These are phyloP conservation scores for Diaporthe nobilis DNA, from an alignment of 2,329 filamentous ascomycete species.

Conservation along the genomic window DNA sequence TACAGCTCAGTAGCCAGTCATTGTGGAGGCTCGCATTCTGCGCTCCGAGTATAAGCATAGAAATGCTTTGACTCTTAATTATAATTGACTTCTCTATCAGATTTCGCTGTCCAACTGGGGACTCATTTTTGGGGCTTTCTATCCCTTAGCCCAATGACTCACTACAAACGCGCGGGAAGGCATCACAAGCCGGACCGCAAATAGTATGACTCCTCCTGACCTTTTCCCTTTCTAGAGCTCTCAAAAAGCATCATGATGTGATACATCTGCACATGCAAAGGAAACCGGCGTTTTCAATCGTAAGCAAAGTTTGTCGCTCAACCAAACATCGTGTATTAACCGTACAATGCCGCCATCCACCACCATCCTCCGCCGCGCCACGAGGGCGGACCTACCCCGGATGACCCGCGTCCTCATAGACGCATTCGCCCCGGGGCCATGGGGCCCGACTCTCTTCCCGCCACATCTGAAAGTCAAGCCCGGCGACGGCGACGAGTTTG, in stretches of 20 bases:
- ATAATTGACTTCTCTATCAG: neutral
- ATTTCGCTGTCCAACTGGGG: neutral
- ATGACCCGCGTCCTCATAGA: constrained; percentile 26
- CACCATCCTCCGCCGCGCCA: constrained; percentile 28
- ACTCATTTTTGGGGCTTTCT: neutral
- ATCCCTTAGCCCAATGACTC: neutral
- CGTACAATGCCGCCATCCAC: neutral
- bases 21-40: neutral
- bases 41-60: neutral
- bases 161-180: neutral
- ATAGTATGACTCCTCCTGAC: neutral
- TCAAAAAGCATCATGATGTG: neutral
- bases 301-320: too few species aligned
- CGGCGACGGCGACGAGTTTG: constrained; percentile 18
- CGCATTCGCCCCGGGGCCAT: constrained; percentile 29
- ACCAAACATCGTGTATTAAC: neutral
- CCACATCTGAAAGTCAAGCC: constrained; percentile 2
- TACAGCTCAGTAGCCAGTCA: too few species aligned
- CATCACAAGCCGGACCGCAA: neutral
- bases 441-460: constrained; percentile 32
- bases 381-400: constrained; percentile 12
- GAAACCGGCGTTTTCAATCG: too few species aligned
- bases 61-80: neutral
- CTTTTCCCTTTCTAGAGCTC: neutral
- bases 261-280: neutral